Evolutionary conservation across 805 yeast genomes (phyloP).

Genomic region (Scheffersomyces stipitis): DNA sequence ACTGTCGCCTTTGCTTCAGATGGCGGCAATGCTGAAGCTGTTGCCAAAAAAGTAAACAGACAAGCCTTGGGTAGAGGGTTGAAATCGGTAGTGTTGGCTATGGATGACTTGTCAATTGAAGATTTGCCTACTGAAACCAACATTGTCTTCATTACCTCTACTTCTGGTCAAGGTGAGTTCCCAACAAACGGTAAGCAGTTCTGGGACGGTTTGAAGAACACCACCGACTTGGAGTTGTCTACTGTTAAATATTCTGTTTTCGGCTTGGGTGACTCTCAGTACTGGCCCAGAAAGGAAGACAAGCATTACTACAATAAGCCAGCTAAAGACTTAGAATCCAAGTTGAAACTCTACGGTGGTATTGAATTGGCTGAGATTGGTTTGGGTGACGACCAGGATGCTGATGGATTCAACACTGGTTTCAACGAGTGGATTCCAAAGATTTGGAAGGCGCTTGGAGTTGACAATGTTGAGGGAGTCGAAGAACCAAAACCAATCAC

Average conservation of each 20-base stretch:
- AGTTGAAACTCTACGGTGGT: slow-evolving; percentile 71
- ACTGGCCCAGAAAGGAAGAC: slow-evolving; percentile 98
- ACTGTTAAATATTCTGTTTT: slow-evolving; percentile 59
- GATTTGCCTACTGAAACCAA: slow-evolving; percentile 71
- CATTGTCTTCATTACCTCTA: slow-evolving; percentile 67
- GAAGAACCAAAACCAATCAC: slow-evolving; percentile 91
- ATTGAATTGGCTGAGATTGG: slow-evolving; percentile 73
- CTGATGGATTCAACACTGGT: slow-evolving; percentile 93
- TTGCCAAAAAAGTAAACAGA: slow-evolving; percentile 76
- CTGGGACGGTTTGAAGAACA: slow-evolving; percentile 68
- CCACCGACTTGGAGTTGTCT: slow-evolving; percentile 66
- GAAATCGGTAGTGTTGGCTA: slow-evolving; percentile 60
- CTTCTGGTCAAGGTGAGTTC: slow-evolving; percentile 86
- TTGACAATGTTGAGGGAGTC: slow-evolving; percentile 73
- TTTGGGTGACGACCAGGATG: slow-evolving; percentile 95
- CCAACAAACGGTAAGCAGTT: slow-evolving; percentile 78
- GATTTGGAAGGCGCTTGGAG: slow-evolving; percentile 88
- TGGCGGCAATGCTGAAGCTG: slow-evolving; percentile 82
- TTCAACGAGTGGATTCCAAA: slow-evolving; percentile 81
- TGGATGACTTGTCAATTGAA: slow-evolving; percentile 73
- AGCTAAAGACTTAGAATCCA: slow-evolving; percentile 65
- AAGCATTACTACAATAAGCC: slow-evolving; percentile 93
- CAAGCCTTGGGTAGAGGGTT: slow-evolving; percentile 81
- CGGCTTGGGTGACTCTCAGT: slow-evolving; percentile 79
- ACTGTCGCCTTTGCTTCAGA: slow-evolving; percentile 87